These are phyloP conservation scores for Lathyrus aphaca DNA, from an alignment of 306 rosid genomes.

Conservation along the genomic window DNA sequence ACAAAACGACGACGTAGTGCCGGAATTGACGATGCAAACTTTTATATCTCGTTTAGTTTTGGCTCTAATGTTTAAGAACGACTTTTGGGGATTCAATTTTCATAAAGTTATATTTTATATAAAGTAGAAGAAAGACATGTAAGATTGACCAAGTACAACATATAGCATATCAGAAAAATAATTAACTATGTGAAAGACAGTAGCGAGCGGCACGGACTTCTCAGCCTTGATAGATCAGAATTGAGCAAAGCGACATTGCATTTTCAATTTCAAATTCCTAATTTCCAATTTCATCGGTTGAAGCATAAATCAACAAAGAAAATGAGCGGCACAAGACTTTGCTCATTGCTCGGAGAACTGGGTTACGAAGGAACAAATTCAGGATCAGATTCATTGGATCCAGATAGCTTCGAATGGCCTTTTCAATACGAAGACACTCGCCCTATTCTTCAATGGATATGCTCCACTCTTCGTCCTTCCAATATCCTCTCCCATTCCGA, in stretches of 20 bases:
- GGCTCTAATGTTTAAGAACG: no score
- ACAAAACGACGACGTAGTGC: no score
- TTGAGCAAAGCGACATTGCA: not conserved
- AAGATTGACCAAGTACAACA: no score
- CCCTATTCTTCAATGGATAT: slow-evolving; percentile 89
- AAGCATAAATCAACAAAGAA: not conserved
- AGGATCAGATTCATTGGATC: slow-evolving; percentile 63
- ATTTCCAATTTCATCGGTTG: not conserved
- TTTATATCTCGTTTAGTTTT: no score
- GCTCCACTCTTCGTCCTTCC: slow-evolving; percentile 88
- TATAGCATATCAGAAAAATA: no score
- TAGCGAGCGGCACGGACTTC: no score
- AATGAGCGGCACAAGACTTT: slow-evolving; percentile 76
- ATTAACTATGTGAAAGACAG: no score
- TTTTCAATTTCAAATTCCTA: not conserved
- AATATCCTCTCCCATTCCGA: slow-evolving; percentile 83
- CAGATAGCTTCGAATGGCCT: slow-evolving; percentile 97
- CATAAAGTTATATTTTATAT: no score
- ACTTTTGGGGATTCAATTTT: no score
- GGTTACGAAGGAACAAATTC: slow-evolving; percentile 54
- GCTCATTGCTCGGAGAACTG: slow-evolving; percentile 67
- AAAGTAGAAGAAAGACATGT: no score
- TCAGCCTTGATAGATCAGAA: not conserved
- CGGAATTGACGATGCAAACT: no score
- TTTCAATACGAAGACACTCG: slow-evolving; percentile 89